Evolutionary conservation across 176 grass and related monocot genomes (phyloP).

Genomic region (Oryza meyeriana): DNA sequence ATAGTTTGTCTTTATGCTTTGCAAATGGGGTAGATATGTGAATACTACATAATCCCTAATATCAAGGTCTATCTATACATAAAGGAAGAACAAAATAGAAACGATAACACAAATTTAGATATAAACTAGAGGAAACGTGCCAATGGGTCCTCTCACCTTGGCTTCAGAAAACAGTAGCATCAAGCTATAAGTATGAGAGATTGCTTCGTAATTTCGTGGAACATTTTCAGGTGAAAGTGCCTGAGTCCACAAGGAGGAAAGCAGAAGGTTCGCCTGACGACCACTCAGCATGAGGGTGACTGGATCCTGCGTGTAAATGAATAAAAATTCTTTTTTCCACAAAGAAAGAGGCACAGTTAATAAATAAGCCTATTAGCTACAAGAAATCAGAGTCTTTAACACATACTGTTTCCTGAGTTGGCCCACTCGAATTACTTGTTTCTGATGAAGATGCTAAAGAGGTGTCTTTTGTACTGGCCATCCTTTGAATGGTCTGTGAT

Average conservation of each 20-base stretch:
- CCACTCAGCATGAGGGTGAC: constrained; percentile 63
- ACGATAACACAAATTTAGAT: neutral
- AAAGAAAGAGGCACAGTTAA: constrained; percentile 8
- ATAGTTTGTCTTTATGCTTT: constrained; percentile 22
- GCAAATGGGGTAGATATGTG: neutral
- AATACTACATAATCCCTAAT: neutral
- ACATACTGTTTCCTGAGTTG: constrained; percentile 53
- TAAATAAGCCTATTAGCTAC: constrained; percentile 4
- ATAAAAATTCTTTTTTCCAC: constrained; percentile 17
- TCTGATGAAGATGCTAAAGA: constrained; percentile 34
- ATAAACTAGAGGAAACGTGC: neutral
- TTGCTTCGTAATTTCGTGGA: constrained; percentile 85
- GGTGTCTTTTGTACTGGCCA: constrained; percentile 44
- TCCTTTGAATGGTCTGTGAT: constrained; percentile 54
- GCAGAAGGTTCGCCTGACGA: constrained; percentile 73
- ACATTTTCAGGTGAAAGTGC: constrained; percentile 69
- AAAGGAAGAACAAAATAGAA: neutral
- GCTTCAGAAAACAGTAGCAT: constrained; percentile 82
- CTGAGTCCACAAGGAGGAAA: constrained; percentile 90
- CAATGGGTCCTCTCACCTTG: constrained; percentile 50
- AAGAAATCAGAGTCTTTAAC: neutral
- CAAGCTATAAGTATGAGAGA: constrained; percentile 93
- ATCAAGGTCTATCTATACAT: neutral
- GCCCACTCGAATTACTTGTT: constrained; percentile 30
- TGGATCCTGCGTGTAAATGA: constrained; percentile 58